These are phyloP conservation scores for Stephanodiscus triporus DNA, from an alignment of 108 stramenopile species.

Conservation along the genomic window DNA sequence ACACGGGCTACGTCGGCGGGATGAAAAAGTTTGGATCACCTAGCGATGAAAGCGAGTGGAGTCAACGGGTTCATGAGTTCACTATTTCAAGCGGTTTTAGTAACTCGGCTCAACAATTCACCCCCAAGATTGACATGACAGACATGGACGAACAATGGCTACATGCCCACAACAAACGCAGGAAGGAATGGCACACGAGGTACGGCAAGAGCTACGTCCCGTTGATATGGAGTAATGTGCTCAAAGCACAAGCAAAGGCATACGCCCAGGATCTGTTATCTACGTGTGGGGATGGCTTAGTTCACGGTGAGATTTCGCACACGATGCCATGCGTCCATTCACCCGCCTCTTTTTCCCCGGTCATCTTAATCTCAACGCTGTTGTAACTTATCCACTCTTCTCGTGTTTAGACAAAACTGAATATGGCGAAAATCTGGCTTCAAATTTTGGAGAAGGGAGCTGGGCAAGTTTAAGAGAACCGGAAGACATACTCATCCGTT, in stretches of 20 bases:
- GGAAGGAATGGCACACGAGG: slow-evolving; percentile 30
- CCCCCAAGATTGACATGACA: slow-evolving; percentile 7
- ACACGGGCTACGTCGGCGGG: slow-evolving; percentile 20
- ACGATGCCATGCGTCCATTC: not conserved
- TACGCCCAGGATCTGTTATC: slow-evolving; percentile 3
- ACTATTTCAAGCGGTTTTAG: not conserved
- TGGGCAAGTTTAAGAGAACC: not conserved
- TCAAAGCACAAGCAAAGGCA: slow-evolving; percentile 9
- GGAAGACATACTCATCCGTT: slow-evolving; percentile 9
- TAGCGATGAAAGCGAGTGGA: slow-evolving; percentile 18
- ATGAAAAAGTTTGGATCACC: slow-evolving; percentile 18
- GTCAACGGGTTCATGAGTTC: slow-evolving; percentile 16
- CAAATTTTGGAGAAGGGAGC: slow-evolving; percentile 3
- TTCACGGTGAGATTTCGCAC: slow-evolving; percentile 11
- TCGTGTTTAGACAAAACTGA: slow-evolving; percentile 14
- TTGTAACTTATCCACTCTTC: not conserved
- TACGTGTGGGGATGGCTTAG: not conserved
- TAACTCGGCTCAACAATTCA: not conserved
- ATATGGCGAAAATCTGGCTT: slow-evolving; percentile 32
- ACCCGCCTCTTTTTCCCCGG: not conserved
- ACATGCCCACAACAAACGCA: slow-evolving; percentile 24
- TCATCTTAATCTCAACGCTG: not conserved
- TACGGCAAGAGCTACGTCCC: slow-evolving; percentile 28
- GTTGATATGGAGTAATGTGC: slow-evolving; percentile 18
- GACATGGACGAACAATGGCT: slow-evolving; percentile 23